Evolutionary conservation across 2,329 filamentous ascomycete genomes (phyloP), one percentile per base, ranked within the genome.

Genomic region (Peltaster fructicola): DNA sequence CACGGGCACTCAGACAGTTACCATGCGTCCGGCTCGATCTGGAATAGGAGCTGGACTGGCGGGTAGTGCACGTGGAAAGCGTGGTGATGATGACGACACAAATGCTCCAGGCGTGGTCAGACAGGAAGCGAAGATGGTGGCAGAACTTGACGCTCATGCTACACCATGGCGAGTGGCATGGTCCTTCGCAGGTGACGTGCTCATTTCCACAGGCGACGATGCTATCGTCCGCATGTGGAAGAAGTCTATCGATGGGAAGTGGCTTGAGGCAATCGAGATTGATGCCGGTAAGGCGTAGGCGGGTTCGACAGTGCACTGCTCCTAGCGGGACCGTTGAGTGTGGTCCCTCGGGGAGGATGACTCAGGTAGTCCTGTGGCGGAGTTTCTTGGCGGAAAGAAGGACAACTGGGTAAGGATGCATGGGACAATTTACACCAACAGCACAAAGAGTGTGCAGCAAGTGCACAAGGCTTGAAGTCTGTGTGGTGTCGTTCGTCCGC

Each of bases 81-180:
- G 57, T 15, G n/a, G n/a, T n/a, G n/a, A n/a, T n/a, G 61, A 63
- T 30, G 59, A 57, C 11, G 61, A 64, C 4, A 65, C 65, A 14
- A 57, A 67, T 34, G 37, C 33, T 5, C 66, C 70, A 3, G 75
- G 75, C 1, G 68, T 76, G 38, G 59, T 82, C 13, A 59, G 56
- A 30, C 76, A 84, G 44, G 55, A 59, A 1, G 59, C 59, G 11
- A 64, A 61, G 34, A 65, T 79, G 37, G 61, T 77, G 1, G 73
- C 73, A 6, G 67, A 64, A 40, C 61, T 84, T 6, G 68, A 72
- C 24, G 66, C 63, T 25, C 64, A 68, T 24, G 72, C 68, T 10
- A 74, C 74, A 2, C 73, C 81, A 2, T 85, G 77, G 77, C 59
- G 74, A 12, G 69, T 84, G 3, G 65, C 65, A 1, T 85, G 82